Evolutionary conservation across 306 rosid genomes (phyloP), one percentile per base, ranked within the genome.

Genomic region (Styphnolobium japonicum): DNA sequence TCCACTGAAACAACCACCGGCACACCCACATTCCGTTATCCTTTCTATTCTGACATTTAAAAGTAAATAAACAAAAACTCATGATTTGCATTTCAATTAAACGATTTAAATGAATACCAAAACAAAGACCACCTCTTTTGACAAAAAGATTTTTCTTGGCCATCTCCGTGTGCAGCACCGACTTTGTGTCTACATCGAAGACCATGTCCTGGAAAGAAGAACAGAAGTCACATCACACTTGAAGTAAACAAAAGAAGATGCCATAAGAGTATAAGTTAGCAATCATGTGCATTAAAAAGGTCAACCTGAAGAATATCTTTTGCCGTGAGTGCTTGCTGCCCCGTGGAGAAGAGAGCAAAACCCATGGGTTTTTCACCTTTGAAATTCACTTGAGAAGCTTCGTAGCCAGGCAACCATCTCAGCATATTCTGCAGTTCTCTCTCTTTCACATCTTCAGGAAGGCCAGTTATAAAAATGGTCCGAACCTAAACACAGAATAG

Each of bases 351-450:
- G 10, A 96, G 97, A 15, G 98, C 99, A 40, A 96, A 96, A 19
- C 99, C 97, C 97, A 96, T 96, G 9, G 99, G 99, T 71, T 96
- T 96, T 51, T 96, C 99, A 5, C 97, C 99, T 84, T 96, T 96
- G 74, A 88, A 86, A 80, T 96, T 96, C 0, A 93, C 86, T 52
- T 96, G 99, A 22, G 99, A 96, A 53, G 99, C 99, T 84, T 96
- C 99, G 65, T 91, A 96, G 0, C 99, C 99, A 1, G 99, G 98
- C 27, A 96, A 46, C 98, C 99, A 96, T 46, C 99, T 75, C 73
- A 91, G 78, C 10, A 96, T 92, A 74, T 96, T 96, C 87, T 83
- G 94, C 19, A 96, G 82, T 73, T 96, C 99, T 57, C 99, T 81
- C 92, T 96, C 99, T 67, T 82, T 93, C 7, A 96, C 99, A 39